A percentile compares a stretch with the other conserved stretches of the same genome.
These are phyloP conservation scores for Nymphaea colorata DNA, from an alignment of 164 flowering plant species.

Conservation along the genomic window DNA sequence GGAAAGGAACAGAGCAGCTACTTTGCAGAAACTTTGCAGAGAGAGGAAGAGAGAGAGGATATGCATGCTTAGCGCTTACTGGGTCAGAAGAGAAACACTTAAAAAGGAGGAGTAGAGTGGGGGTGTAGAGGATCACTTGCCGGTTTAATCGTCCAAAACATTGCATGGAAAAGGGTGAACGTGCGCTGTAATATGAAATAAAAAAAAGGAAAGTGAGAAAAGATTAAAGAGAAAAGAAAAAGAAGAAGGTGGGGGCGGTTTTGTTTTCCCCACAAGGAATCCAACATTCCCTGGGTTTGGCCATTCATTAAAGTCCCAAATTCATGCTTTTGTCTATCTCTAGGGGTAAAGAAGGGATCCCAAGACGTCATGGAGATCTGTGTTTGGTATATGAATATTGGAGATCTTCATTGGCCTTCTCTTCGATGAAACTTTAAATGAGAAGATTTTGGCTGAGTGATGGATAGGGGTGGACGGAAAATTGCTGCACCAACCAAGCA, in stretches of 20 bases:
- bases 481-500: too few species aligned
- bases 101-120: too few species aligned
- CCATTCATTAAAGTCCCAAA: constrained; percentile 48
- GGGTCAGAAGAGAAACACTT: too few species aligned
- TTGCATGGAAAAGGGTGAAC: constrained; percentile 4
- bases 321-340: constrained; percentile 9
- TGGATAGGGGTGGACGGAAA: too few species aligned
- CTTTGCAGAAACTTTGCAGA: too few species aligned
- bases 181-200: background rate
- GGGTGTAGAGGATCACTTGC: constrained; percentile 2
- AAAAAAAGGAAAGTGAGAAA: constrained; percentile 1
- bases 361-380: background rate
- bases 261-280: constrained; percentile 19
- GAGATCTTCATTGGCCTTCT: background rate
- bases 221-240: too few species aligned
- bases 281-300: constrained; percentile 69
- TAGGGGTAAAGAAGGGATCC: background rate
- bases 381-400: background rate
- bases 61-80: too few species aligned
- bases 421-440: background rate
- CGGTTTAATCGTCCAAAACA: constrained; percentile 10
- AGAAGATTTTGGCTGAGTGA: too few species aligned
- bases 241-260: too few species aligned
- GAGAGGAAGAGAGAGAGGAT: too few species aligned
- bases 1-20: too few species aligned